Evolutionary conservation across 257 asterid species (phyloP).

Genomic region (Plantago major): DNA sequence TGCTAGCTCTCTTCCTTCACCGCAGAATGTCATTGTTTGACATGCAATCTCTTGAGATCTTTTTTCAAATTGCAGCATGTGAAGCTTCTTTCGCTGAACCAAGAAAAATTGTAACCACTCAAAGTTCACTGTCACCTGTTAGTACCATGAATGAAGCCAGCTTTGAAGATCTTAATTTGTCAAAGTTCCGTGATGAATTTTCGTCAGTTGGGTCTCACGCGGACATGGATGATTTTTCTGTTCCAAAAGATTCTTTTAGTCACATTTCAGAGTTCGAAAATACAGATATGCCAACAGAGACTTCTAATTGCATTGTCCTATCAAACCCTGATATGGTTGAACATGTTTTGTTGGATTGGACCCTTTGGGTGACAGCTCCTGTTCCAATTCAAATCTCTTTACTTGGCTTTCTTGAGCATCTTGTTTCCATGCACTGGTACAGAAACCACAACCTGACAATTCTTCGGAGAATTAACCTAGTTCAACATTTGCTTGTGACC

Average conservation of each 20-base stretch:
- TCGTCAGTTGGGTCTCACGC: constrained; percentile 88
- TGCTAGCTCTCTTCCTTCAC: constrained; percentile 89
- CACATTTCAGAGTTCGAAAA: constrained; percentile 86
- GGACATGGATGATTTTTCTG: constrained; percentile 94
- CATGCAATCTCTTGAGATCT: constrained; percentile 95
- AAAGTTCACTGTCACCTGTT: constrained; percentile 50
- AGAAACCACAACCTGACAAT: constrained; percentile 95
- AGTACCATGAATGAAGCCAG: constrained; percentile 45
- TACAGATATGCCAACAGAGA: constrained; percentile 66
- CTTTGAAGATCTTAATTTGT: constrained; percentile 70
- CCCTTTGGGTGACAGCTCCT: constrained; percentile 91
- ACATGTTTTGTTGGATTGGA: constrained; percentile 98
- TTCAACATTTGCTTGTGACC: constrained; percentile 92
- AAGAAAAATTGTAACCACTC: constrained; percentile 40
- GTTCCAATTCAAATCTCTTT: constrained; percentile 80
- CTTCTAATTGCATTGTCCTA: constrained; percentile 92
- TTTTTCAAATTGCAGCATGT: constrained; percentile 98
- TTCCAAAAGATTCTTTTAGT: constrained; percentile 79
- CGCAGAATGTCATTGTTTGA: constrained; percentile 93
- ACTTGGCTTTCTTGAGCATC: constrained; percentile 95
- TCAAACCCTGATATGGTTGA: constrained; percentile 99
- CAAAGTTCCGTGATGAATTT: constrained; percentile 78
- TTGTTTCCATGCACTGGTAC: constrained; percentile 99
- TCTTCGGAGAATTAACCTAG: constrained; percentile 93
- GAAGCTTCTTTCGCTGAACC: constrained; percentile 99